Evolutionary conservation across 2,329 filamentous ascomycete genomes (phyloP).

Genomic region (Gnomoniopsis sp.): DNA sequence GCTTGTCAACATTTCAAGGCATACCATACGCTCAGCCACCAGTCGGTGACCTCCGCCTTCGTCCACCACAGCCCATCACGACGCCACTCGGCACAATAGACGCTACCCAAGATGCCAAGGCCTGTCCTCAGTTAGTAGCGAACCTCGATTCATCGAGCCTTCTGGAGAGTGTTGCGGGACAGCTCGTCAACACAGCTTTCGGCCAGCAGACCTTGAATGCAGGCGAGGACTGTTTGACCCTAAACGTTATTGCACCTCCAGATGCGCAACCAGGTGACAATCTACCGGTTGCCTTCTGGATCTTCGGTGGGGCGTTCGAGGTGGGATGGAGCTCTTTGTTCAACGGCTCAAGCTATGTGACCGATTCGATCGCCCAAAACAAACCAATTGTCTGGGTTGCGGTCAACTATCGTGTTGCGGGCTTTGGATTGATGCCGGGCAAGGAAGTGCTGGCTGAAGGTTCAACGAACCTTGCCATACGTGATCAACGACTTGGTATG

Average conservation of each 20-base stretch:
- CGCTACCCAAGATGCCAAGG: neutral
- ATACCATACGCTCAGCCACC: slow-evolving; percentile 8
- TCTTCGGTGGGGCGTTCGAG: slow-evolving; percentile 51
- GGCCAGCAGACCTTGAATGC: slow-evolving; percentile 28
- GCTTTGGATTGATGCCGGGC: slow-evolving; percentile 59
- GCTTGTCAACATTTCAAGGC: slow-evolving; percentile 1
- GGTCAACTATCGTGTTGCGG: slow-evolving; percentile 61
- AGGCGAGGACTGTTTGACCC: slow-evolving; percentile 49
- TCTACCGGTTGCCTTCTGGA: slow-evolving; percentile 56
- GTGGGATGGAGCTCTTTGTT: slow-evolving; percentile 34
- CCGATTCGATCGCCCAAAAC: slow-evolving; percentile 34
- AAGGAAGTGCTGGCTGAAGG: slow-evolving; percentile 53
- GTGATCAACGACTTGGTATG: slow-evolving; percentile 54
- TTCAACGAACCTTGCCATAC: slow-evolving; percentile 54
- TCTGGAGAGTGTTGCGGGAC: slow-evolving; percentile 1
- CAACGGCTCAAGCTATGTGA: slow-evolving; percentile 33
- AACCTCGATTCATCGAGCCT: slow-evolving; percentile 7
- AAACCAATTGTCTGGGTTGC: slow-evolving; percentile 62
- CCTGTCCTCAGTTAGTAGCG: slow-evolving; percentile 4
- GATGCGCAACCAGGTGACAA: slow-evolving; percentile 39
- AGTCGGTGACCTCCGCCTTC: slow-evolving; percentile 5
- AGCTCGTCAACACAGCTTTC: neutral
- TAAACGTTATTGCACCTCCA: slow-evolving; percentile 45
- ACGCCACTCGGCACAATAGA: neutral
- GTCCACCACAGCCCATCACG: slow-evolving; percentile 3